These are phyloP conservation scores for Solanum sitiens DNA, from an alignment of 257 asterid genomes.

Conservation along the genomic window DNA sequence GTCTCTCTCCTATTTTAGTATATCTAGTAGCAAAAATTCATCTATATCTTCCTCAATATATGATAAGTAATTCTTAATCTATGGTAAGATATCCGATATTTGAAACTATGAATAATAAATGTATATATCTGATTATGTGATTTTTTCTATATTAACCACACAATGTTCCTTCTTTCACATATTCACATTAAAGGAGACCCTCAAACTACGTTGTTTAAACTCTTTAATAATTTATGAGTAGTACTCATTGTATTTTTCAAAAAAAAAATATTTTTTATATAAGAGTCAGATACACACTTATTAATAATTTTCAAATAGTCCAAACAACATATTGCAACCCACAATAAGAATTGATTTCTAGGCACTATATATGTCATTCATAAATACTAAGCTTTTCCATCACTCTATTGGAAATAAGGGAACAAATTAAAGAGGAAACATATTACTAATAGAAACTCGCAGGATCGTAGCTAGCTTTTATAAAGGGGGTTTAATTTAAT, in stretches of 20 bases:
- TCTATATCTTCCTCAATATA: no score
- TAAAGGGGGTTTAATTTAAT: neutral
- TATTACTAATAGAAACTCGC: no score
- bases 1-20: no score
- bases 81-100: no score
- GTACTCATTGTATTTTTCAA: neutral
- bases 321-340: neutral
- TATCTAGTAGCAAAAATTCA: no score
- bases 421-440: no score
- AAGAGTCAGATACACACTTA: rapidly evolving
- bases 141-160: no score
- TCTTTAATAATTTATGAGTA: neutral
- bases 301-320: neutral
- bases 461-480: neutral
- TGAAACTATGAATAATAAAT: no score
- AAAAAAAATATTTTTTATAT: neutral
- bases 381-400: no score
- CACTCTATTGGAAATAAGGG: no score
- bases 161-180: neutral
- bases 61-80: no score
- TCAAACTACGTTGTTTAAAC: neutral
- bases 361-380: neutral
- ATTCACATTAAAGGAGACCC: neutral
- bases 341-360: neutral
- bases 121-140: no score